Percentiles rank a stretch among this genome's conserved stretches.
phyloP scores from a whole-genome alignment of 2,329 filamentous ascomycete genomes.

The Hypoxylon sp. region DNA sequence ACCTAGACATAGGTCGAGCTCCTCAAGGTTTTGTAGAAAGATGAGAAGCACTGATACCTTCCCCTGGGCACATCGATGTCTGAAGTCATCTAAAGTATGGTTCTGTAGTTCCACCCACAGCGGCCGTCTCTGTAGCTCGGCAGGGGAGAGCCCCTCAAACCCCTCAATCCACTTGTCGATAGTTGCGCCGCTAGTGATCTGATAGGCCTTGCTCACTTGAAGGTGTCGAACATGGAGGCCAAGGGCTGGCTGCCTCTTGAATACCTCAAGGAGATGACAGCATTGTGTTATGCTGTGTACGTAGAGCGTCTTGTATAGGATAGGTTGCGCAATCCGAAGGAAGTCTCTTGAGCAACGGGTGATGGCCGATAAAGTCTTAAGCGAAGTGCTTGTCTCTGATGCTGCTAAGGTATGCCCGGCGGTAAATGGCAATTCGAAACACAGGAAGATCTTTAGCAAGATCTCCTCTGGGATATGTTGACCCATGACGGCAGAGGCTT shows the following conservation, averaged over 20 bases:
- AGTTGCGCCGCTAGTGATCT: background rate
- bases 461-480: constrained; percentile 8
- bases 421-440: background rate
- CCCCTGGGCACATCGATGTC: too few species aligned
- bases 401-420: background rate
- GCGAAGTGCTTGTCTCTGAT: background rate
- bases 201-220: background rate
- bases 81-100: too few species aligned
- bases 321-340: background rate
- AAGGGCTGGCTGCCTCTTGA: background rate
- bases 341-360: constrained; percentile 12
- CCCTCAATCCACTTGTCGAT: too few species aligned
- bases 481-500: background rate
- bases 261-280: background rate
- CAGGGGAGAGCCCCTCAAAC: too few species aligned
- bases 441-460: background rate
- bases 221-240: constrained; percentile 2
- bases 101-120: too few species aligned
- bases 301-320: constrained; percentile 9
- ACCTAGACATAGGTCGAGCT: too few species aligned
- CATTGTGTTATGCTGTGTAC: background rate
- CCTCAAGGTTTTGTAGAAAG: too few species aligned
- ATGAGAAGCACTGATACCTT: too few species aligned
- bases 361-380: background rate
- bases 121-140: too few species aligned